A percentile compares a stretch with the other conserved stretches of the same genome.
Conservation (phyloP, 495 filamentous ascomycete species). For the Talaromyces borbonicus region DNA sequence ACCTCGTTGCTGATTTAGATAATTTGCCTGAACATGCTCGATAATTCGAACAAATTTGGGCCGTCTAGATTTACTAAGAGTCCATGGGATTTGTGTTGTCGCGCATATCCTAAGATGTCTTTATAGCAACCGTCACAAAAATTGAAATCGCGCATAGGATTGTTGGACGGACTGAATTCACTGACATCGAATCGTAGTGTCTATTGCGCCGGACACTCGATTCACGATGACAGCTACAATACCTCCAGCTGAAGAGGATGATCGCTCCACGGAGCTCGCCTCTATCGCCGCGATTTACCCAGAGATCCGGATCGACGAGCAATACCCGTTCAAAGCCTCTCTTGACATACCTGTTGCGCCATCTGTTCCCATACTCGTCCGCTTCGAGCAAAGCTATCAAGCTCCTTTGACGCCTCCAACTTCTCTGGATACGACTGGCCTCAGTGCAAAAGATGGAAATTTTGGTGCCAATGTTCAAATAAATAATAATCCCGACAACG, state of each 20-base stretch:
- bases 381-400: constrained; percentile 48
- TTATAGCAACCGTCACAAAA: not conserved
- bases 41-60: not conserved
- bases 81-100: not conserved
- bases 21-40: not conserved
- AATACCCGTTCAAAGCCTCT: constrained; percentile 48
- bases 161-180: not conserved
- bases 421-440: constrained; percentile 27
- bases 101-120: not conserved
- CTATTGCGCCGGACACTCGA: too few species aligned
- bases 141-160: not conserved
- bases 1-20: not conserved
- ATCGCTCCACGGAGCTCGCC: constrained; percentile 69
- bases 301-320: constrained; percentile 56
- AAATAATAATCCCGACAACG: constrained; percentile 18
- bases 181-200: too few species aligned
- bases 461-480: constrained; percentile 17
- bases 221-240: constrained; percentile 22
- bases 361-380: constrained; percentile 53
- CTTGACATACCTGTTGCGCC: constrained; percentile 70
- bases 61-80: not conserved
- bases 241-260: constrained; percentile 44
- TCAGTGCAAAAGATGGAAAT: constrained; percentile 9
- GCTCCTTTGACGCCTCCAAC: constrained; percentile 36
- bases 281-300: constrained; percentile 85